Base-by-base conservation (phyloP, 352 stramenopile genomes). In the Globisporangium apiculatum region DNA sequence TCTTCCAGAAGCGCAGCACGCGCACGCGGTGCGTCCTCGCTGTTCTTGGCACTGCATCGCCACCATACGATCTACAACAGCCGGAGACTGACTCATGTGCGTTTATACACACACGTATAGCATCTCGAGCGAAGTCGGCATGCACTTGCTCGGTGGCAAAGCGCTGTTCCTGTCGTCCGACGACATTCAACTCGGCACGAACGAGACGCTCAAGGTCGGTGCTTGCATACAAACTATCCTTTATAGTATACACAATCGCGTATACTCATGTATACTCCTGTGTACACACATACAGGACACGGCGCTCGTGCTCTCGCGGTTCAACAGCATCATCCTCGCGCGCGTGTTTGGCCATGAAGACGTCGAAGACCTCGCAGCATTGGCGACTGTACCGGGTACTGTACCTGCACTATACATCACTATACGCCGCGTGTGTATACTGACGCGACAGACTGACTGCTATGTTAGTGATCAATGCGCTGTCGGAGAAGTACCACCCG, bases 151-250 rank as follows among this genome's bases (percentile, higher is more conserved):
- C 11, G 97, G 97, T 51, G 97, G 96, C 36, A 95, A 98, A 56
- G 91, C 91, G 35, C 83, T 99, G 5, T 99, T 99, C 72, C 86
- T 99, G 9, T 97, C 93, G 8, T 96, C 93, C 7, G 92, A 96
- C 31, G 97, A 99, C 73, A 98, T 99, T 67, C 97, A 99, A 72
- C 72, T 99, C 24, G 97, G 97, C 56, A 94, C 98, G 59, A 99
- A 99, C 66, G 97, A 99, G 79, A 93, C 89, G 18, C 77, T 99
- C 40, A 97, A 95, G 65, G 62, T 67, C 31, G 2, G 24, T 31
- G 1, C 24, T 31, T 31, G 24, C 24, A 31, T 31, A 31, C 24
- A 31, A 31, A 3, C 24, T 31, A 31, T 31, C 24, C 24, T 31
- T 31, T 31, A 31, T 31, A 31, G 24, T 31, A 3, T 31, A 31